phyloP scores from a whole-genome alignment of 208 protist species.

The Leishmania gerbilli region DNA sequence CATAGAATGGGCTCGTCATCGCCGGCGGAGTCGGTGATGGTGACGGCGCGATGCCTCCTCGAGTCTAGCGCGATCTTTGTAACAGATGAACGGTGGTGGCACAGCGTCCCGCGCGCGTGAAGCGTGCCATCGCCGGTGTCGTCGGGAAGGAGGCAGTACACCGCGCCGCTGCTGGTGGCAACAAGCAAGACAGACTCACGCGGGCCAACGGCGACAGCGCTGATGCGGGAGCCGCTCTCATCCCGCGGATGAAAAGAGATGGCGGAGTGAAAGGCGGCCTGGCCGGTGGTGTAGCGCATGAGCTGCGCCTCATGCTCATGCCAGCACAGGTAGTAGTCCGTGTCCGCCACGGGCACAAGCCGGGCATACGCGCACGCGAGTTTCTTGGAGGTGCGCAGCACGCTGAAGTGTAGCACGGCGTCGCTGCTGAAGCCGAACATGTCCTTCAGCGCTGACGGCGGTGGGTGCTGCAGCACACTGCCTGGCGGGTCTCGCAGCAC shows the following conservation, averaged over 20 bases:
- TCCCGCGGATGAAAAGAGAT: slow-evolving; percentile 50
- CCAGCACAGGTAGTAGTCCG: slow-evolving; percentile 68
- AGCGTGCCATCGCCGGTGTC: slow-evolving; percentile 23
- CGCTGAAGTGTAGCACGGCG: slow-evolving; percentile 52
- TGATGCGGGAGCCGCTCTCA: slow-evolving; percentile 55
- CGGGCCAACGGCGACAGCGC: slow-evolving; percentile 50
- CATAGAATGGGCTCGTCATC: slow-evolving; percentile 77
- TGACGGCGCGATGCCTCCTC: slow-evolving; percentile 53
- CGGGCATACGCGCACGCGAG: slow-evolving; percentile 39
- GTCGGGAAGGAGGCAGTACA: slow-evolving; percentile 74
- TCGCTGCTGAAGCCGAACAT: slow-evolving; percentile 32
- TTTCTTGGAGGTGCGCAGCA: slow-evolving; percentile 32
- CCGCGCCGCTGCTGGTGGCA: slow-evolving; percentile 56
- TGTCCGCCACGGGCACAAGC: slow-evolving; percentile 62
- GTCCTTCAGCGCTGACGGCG: slow-evolving; percentile 35
- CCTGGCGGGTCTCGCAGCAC: slow-evolving; percentile 44
- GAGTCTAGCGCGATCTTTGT: slow-evolving; percentile 54
- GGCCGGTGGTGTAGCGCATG: slow-evolving; percentile 56
- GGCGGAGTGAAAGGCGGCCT: slow-evolving; percentile 47
- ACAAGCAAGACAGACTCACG: slow-evolving; percentile 73
- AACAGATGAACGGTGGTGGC: slow-evolving; percentile 68
- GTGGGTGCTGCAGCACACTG: slow-evolving; percentile 33
- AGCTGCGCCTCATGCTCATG: slow-evolving; percentile 56
- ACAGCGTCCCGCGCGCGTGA: slow-evolving; percentile 55
- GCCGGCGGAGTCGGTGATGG: slow-evolving; percentile 38